These are phyloP conservation scores for Clonostachys rhizophaga DNA, from an alignment of 2,329 filamentous ascomycete species.

Conservation along the genomic window DNA sequence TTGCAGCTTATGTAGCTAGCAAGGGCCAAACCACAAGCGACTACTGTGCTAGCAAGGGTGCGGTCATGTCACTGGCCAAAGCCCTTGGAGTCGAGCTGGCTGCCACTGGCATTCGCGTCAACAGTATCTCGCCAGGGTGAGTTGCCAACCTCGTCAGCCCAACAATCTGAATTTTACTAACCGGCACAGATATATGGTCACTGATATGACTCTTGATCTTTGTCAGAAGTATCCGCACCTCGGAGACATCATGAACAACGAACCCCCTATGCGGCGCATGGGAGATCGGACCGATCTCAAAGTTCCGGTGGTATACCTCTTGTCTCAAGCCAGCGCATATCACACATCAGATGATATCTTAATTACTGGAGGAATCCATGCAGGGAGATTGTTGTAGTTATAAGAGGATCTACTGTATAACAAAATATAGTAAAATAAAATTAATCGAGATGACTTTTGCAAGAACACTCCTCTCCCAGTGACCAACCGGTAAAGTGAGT, in stretches of 20 bases:
- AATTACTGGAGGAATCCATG: constrained; percentile 28
- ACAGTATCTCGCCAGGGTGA: constrained; percentile 26
- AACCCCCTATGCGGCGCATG: constrained; percentile 30
- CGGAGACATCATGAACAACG: constrained; percentile 25
- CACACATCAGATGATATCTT: constrained; percentile 29
- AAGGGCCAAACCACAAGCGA: constrained; percentile 21
- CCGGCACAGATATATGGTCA: constrained; percentile 18
- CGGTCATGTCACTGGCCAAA: constrained; percentile 37
- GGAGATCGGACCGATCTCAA: constrained; percentile 30
- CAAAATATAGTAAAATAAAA: too few relatives aligned
- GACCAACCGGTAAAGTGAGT: too few relatives aligned
- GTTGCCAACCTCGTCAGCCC: background rate
- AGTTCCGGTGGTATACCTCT: constrained; percentile 30
- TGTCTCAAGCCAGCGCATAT: constrained; percentile 32
- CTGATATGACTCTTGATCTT: constrained; percentile 24
- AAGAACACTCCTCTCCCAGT: too few relatives aligned
- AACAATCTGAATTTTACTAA: too few relatives aligned
- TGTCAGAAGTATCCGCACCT: constrained; percentile 16
- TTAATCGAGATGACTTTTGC: too few relatives aligned
- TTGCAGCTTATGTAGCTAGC: constrained; percentile 19
- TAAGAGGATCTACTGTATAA: too few relatives aligned
- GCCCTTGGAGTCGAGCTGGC: constrained; percentile 25
- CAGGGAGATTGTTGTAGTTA: constrained; percentile 5
- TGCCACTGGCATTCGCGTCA: constrained; percentile 18
- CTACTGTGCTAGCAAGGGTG: constrained; percentile 41